phyloP scores from a whole-genome alignment of 2,329 filamentous ascomycete species.

The Colletotrichum plurivorum region DNA sequence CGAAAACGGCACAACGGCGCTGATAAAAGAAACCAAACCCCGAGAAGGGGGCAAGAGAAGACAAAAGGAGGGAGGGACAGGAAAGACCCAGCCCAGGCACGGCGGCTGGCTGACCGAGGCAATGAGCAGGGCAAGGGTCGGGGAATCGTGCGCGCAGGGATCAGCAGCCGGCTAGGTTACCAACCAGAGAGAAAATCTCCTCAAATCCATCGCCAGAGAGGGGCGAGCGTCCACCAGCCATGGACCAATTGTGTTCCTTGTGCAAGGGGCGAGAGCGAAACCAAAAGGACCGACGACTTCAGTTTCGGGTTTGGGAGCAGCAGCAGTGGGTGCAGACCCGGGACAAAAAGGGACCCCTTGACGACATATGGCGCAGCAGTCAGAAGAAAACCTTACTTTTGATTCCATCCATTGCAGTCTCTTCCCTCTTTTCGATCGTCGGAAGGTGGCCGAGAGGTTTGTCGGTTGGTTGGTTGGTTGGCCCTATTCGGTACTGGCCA shows the following conservation, averaged over 20 bases:
- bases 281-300: slow-evolving; percentile 5
- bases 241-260: not conserved
- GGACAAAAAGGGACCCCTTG: not conserved
- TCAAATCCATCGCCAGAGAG: slow-evolving; percentile 4
- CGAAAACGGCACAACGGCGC: slow-evolving; percentile 12
- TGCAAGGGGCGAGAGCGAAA: slow-evolving; percentile 14
- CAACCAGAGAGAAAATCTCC: slow-evolving; percentile 17
- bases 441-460: slow-evolving; percentile 29
- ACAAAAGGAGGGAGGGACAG: too few species aligned
- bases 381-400: slow-evolving; percentile 10
- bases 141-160: slow-evolving; percentile 28
- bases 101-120: slow-evolving; percentile 8
- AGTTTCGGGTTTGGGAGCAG: not conserved
- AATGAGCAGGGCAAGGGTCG: slow-evolving; percentile 11
- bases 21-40: slow-evolving; percentile 16
- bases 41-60: not conserved
- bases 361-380: slow-evolving; percentile 14
- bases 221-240: not conserved
- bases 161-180: slow-evolving; percentile 7
- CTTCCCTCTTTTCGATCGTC: not conserved
- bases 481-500: slow-evolving; percentile 15
- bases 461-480: not conserved
- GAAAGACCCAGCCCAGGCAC: slow-evolving; percentile 14
- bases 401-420: not conserved
- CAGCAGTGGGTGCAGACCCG: not conserved